Base-by-base conservation (phyloP, 1,284 basidiomycete species). In the Microbotryum silenes-acaulis region DNA sequence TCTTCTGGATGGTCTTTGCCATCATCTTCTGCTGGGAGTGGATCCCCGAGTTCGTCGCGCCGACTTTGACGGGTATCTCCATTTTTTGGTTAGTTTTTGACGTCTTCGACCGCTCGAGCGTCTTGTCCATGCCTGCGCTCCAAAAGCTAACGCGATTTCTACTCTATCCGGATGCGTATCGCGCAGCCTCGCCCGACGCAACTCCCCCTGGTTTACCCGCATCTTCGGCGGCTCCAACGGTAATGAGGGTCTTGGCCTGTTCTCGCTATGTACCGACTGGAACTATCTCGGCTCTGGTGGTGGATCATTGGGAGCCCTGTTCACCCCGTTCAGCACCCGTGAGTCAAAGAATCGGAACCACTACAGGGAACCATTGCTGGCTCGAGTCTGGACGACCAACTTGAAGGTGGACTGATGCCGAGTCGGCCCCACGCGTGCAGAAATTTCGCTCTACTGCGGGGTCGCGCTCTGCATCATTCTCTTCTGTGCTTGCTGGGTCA, bases 181-280 rank as follows among this genome's bases (percentile, higher is more conserved):
- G 9, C 37, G 16, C 14, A 42, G 37, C 83, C 82, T 72, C 75
- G 84, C 55, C 77, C 81, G 33, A 79, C 81, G 46, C 79, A 73
- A 82, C 54, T 81, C 46, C 75, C 79, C 4, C 73, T 73, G 82
- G 27, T 79, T 85, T 68, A 84, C 83, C 3, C 83, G 85, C 65
- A 73, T 85, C 6, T 85, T 85, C 63, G 83, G 84, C 27, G 83
- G 83, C 70, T 74, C 81, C 4, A 78, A 80, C 61, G 82, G 79
- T 50, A 86, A 85, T 71, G 84, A 85, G 72, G 84, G 85, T 1
- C 75, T 84, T 42, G 83, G 84, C 0, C 69, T 86, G 37, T 70
- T 82, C 53, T 80, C 79, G 27, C 58, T 70, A 51, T 72, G 64
- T 56, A 46, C 71, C 31, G 83, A 85, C 68, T 84, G 82, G 83